Percentiles rank a stretch among this genome's conserved stretches.
Conservation (phyloP, 1,284 basidiomycete genomes). For the Somion occarium region DNA sequence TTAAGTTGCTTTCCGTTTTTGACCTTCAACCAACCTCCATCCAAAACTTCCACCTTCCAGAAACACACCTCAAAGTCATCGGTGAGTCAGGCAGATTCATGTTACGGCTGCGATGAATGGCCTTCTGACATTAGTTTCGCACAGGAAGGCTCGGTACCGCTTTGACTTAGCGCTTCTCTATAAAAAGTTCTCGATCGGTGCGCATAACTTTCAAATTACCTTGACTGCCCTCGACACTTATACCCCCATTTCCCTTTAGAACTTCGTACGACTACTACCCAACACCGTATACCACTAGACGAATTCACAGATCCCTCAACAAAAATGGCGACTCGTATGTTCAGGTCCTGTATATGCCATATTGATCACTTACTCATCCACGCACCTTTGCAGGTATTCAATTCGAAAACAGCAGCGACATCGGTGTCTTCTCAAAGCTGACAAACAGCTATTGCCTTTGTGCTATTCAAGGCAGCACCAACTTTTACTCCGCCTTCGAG, state of each 20-base stretch:
- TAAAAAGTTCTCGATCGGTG: not conserved
- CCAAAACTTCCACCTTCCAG: not conserved
- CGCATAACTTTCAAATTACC: no score
- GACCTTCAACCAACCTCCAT: not conserved
- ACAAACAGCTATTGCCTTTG: slow-evolving; percentile 95
- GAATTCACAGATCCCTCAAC: not conserved
- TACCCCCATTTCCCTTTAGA: no score
- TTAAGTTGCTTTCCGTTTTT: not conserved
- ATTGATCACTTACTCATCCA: not conserved
- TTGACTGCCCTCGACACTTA: no score
- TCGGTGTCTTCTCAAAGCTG: slow-evolving; percentile 92
- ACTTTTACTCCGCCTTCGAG: slow-evolving; percentile 98
- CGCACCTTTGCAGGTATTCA: slow-evolving; percentile 59
- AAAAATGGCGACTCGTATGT: not conserved
- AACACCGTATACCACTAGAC: not conserved
- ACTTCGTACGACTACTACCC: no score
- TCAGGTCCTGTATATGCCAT: not conserved
- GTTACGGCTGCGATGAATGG: not conserved
- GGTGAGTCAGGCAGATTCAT: not conserved
- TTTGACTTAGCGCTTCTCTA: not conserved
- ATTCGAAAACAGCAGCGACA: slow-evolving; percentile 97
- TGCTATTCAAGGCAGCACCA: slow-evolving; percentile 92
- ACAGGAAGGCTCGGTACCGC: not conserved
- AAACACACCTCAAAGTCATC: no score
- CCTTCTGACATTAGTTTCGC: not conserved